These are phyloP conservation scores for Sporobolomyces pararoseus DNA, from an alignment of 768 basidiomycete genomes.

Conservation along the genomic window DNA sequence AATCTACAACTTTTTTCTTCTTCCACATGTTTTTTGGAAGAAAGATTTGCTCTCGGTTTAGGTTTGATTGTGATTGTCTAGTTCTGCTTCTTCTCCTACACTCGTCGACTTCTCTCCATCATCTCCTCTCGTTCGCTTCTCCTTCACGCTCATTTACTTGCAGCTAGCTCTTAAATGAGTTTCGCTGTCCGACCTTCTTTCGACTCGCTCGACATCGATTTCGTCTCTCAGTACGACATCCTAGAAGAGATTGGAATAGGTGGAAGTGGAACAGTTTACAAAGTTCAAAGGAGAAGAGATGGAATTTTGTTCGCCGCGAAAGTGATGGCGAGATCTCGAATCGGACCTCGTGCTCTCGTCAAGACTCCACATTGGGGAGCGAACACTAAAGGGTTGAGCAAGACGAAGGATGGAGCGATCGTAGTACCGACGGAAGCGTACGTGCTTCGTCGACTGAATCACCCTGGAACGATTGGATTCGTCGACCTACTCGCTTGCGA, in stretches of 20 bases:
- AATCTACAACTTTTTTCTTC: too few species aligned
- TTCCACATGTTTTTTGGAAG: too few species aligned
- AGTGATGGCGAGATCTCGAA: constrained; percentile 62
- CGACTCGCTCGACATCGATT: constrained; percentile 35
- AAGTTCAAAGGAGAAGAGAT: constrained; percentile 62
- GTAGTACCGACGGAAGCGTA: constrained; percentile 75
- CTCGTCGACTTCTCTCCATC: neutral
- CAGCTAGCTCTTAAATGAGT: constrained; percentile 7
- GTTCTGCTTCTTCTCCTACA: neutral
- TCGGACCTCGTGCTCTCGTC: constrained; percentile 42
- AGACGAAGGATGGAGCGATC: constrained; percentile 20
- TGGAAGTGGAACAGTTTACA: constrained; percentile 91
- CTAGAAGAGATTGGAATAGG: constrained; percentile 67
- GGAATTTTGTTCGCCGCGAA: constrained; percentile 79
- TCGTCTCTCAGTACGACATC: constrained; percentile 46
- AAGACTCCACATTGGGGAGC: constrained; percentile 11
- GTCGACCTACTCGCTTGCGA: constrained; percentile 76
- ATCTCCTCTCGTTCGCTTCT: neutral
- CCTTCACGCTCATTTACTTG: neutral
- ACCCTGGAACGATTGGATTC: constrained; percentile 75
- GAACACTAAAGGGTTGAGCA: constrained; percentile 1
- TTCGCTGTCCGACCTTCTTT: neutral
- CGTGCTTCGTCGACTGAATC: constrained; percentile 66
- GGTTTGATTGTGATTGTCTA: too few species aligned
- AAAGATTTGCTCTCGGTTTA: too few species aligned